Evolutionary conservation across 768 basidiomycete genomes (phyloP), one percentile per base, ranked within the genome.

Genomic region (Tulasnella sp.): DNA sequence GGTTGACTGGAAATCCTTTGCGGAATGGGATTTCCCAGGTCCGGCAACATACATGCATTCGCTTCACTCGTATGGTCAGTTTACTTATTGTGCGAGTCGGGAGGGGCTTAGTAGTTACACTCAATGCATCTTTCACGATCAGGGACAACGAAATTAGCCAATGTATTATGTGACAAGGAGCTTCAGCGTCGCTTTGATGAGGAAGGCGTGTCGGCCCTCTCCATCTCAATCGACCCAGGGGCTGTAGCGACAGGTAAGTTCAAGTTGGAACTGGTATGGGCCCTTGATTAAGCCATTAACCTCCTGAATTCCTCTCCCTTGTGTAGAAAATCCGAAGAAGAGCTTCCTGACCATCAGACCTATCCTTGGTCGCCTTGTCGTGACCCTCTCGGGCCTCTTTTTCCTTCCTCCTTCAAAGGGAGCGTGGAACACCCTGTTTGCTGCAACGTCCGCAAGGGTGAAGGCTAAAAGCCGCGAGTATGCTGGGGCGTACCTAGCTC

Each of bases 81-180:
- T 56, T 51, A 51, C 27, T 19, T 30, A 23, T 9, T n/a, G 24
- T 51, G 27, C 29, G 10, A 8, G 10, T 9, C 17, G 50, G 50
- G 27, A 4, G 9, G 50, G 19, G 19, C 10, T 27, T 24, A 10
- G 9, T 51, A 8, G 4, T 30, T 29, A 4, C 17, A 23, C 9
- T 9, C 9, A 7, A 7, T 8, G 10, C 50, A 19, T 24, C 50
- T 51, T 27, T 51, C n/a, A n/a, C n/a, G n/a, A n/a, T 23, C 61
- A 82, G 83, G 67, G 0, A 67, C 74, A 38, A 71, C 78, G 48
- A 84, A 84, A 65, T 67, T 82, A n/a, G 74, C 76, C 21, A 73
- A 73, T 49, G 68, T 78, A 24, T 70, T 83, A 15, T 80, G 74
- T 60, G 76, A 75, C 1, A 75, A 72, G 26, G 73, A 77, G 63